phyloP scores from a whole-genome alignment of 2,329 filamentous ascomycete genomes.

The Lachnellula cervina region DNA sequence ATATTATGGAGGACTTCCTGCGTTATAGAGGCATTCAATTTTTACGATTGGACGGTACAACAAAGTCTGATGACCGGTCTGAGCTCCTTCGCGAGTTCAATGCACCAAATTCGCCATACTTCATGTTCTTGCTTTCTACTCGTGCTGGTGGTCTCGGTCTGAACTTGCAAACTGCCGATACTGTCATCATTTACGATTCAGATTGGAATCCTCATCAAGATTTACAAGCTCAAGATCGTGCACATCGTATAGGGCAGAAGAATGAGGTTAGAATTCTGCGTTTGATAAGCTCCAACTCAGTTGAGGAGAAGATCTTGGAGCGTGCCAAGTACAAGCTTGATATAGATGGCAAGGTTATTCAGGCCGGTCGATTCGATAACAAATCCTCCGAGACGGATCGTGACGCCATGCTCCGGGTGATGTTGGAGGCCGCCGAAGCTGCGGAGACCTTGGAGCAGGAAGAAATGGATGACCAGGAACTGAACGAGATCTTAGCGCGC shows the following conservation, averaged over 20 bases:
- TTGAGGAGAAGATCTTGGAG: constrained; percentile 97
- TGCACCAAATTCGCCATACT: constrained; percentile 82
- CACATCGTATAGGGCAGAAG: constrained; percentile 99
- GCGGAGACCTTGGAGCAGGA: constrained; percentile 71
- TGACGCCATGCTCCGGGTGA: constrained; percentile 90
- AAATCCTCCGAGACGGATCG: constrained; percentile 98
- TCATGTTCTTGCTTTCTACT: constrained; percentile 97
- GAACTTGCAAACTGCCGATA: constrained; percentile 95
- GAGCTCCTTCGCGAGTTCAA: constrained; percentile 89
- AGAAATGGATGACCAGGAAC: constrained; percentile 97
- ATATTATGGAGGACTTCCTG: constrained; percentile 99
- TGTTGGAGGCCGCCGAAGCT: constrained; percentile 78
- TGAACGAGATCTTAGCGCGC: constrained; percentile 91
- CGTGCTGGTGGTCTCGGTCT: constrained; percentile 96
- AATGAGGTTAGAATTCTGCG: constrained; percentile 96
- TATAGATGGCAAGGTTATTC: constrained; percentile 99
- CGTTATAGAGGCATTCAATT: constrained; percentile 79
- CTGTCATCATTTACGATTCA: constrained; percentile 98
- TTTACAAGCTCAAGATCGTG: constrained; percentile 98
- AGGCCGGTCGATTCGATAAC: constrained; percentile 98
- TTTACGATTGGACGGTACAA: constrained; percentile 90
- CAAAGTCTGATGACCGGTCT: constrained; percentile 94
- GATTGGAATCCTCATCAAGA: constrained; percentile 99
- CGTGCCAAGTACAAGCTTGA: constrained; percentile 96
- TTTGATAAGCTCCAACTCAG: constrained; percentile 92